These are phyloP conservation scores for Eutrema japonicum DNA, from an alignment of 345 rosid species.

Conservation along the genomic window DNA sequence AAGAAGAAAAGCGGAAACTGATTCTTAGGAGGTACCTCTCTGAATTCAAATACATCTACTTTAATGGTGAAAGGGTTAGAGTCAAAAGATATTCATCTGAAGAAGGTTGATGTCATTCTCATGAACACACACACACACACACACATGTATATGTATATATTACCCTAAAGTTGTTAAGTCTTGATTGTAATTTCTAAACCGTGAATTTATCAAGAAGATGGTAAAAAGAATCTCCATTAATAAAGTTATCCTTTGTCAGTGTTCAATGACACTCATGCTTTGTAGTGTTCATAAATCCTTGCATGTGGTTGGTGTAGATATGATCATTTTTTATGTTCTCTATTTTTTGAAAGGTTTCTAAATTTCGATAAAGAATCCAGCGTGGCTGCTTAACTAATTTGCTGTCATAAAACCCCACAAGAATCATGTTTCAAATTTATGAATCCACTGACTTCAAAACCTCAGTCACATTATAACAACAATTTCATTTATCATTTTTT, in stretches of 20 bases:
- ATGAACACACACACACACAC: conserved; percentile 13
- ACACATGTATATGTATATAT: conserved; percentile 15
- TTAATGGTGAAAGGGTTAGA: conserved; percentile 78
- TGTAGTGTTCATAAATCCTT: conserved; percentile 30
- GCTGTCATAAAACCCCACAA: conserved; percentile 28
- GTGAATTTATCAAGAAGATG: conserved; percentile 14
- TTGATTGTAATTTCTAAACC: conserved; percentile 17
- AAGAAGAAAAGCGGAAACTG: conserved; percentile 62
- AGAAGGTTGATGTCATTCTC: conserved; percentile 38
- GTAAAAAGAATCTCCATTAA: conserved; percentile 26
- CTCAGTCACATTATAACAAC: conserved; percentile 36
- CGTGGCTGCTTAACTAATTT: conserved; percentile 38
- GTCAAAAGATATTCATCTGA: conserved; percentile 60
- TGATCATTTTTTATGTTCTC: conserved; percentile 14
- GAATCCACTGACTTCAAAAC: conserved; percentile 26
- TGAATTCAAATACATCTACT: conserved; percentile 78
- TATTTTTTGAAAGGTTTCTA: conserved; percentile 3
- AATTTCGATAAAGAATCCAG: conserved; percentile 22
- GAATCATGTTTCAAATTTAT: conserved; percentile 36
- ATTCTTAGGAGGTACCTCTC: conserved; percentile 62
- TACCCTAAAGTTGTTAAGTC: conserved; percentile 19
- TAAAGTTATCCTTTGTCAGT: conserved; percentile 24
- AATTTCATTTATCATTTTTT: conserved; percentile 11
- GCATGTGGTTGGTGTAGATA: conserved; percentile 43
- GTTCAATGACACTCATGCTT: conserved; percentile 27